A percentile compares a stretch with the other conserved stretches of the same genome.
Conservation (phyloP, 352 stramenopile genomes). For the Globisporangium radiosum region DNA sequence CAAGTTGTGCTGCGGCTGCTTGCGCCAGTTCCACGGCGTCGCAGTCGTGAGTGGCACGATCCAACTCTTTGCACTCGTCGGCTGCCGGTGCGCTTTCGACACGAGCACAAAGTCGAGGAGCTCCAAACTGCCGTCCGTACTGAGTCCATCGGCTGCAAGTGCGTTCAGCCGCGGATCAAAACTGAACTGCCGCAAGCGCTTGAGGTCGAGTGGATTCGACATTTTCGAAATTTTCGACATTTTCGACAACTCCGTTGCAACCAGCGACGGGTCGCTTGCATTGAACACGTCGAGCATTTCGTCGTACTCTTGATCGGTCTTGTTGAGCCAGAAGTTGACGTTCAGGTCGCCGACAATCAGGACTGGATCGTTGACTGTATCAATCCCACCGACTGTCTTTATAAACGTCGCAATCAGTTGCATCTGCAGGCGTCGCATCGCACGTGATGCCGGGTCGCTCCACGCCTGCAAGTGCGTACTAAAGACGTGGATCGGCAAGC, state of each 20-base stretch:
- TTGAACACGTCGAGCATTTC: constrained; percentile 71
- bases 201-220: constrained; percentile 15
- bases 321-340: constrained; percentile 74
- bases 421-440: constrained; percentile 62
- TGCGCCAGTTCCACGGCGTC: constrained; percentile 54
- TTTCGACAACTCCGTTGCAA: constrained; percentile 3
- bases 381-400: constrained; percentile 40
- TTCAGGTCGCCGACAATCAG: constrained; percentile 68
- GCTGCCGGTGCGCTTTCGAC: constrained; percentile 49
- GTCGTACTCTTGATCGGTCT: constrained; percentile 68
- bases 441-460: constrained; percentile 52
- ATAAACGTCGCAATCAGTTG: constrained; percentile 54
- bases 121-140: constrained; percentile 68
- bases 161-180: constrained; percentile 71
- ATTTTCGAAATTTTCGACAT: not conserved
- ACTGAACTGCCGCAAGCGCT: constrained; percentile 43
- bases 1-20: constrained; percentile 58
- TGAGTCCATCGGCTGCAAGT: constrained; percentile 54
- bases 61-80: constrained; percentile 43
- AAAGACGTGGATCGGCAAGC: constrained; percentile 66
- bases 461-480: constrained; percentile 71
- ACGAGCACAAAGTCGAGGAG: constrained; percentile 71
- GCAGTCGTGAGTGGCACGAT: constrained; percentile 46
- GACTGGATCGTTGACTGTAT: constrained; percentile 49
- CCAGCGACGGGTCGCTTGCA: constrained; percentile 36